Evolutionary conservation across 805 yeast genomes (phyloP).

Genomic region (Zygosaccharomyces gambellarensis): DNA sequence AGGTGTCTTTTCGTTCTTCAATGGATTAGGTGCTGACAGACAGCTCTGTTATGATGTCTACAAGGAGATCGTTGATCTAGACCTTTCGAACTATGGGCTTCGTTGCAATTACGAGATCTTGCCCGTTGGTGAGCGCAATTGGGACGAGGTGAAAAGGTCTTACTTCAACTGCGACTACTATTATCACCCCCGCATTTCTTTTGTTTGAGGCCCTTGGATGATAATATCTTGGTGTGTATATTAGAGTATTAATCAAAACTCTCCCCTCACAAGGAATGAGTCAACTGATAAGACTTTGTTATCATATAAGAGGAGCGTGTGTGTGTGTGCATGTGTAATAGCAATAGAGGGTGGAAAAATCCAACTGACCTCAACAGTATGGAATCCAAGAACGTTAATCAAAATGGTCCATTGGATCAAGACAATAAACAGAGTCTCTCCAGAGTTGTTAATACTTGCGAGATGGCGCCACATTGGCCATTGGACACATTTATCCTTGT

Average conservation of each 20-base stretch:
- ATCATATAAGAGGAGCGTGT: background rate
- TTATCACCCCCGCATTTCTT: conserved; percentile 32
- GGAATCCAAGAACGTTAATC: too few species aligned
- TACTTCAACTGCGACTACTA: conserved; percentile 33
- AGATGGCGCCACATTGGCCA: too few species aligned
- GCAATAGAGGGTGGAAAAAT: too few species aligned
- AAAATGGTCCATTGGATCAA: too few species aligned
- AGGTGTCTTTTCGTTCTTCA: conserved; percentile 86
- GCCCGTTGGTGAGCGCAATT: conserved; percentile 27
- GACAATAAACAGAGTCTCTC: too few species aligned
- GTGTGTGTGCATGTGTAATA: background rate
- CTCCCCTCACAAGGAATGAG: background rate
- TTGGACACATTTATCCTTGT: too few species aligned
- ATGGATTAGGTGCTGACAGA: conserved; percentile 82
- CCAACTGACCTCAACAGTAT: too few species aligned
- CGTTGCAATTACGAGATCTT: conserved; percentile 45
- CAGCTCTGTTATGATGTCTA: conserved; percentile 78
- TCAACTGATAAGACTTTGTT: background rate
- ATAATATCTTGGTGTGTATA: background rate
- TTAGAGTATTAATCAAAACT: background rate
- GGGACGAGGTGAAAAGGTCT: conserved; percentile 35
- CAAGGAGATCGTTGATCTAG: conserved; percentile 73
- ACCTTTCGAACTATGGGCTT: conserved; percentile 75
- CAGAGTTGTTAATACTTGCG: too few species aligned
- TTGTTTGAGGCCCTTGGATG: conserved; percentile 9